phyloP scores from a whole-genome alignment of 2,329 filamentous ascomycete species.

The Cryphonectria naterciae region DNA sequence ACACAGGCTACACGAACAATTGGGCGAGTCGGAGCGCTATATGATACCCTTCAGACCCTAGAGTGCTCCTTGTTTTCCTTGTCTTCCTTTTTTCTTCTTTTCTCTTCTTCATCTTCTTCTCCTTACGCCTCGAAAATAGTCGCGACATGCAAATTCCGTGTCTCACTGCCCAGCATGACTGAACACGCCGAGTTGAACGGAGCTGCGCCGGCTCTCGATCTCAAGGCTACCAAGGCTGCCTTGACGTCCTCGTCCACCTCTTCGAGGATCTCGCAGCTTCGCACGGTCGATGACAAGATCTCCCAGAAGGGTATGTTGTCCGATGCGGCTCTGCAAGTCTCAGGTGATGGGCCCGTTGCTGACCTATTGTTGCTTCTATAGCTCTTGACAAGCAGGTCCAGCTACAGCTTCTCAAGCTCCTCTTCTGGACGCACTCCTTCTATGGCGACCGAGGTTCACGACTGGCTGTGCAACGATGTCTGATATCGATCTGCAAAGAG shows the following conservation, averaged over 20 bases:
- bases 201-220: conserved; percentile 50
- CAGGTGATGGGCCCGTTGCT: conserved; percentile 14
- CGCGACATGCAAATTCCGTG: conserved; percentile 42
- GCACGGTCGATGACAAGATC: conserved; percentile 60
- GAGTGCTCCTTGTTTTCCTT: conserved; percentile 9
- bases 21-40: conserved; percentile 17
- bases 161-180: conserved; percentile 49
- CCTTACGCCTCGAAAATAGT: conserved; percentile 15
- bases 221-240: conserved; percentile 52
- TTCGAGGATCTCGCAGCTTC: conserved; percentile 58
- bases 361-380: conserved; percentile 34
- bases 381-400: conserved; percentile 55
- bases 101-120: background rate
- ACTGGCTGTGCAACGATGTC: conserved; percentile 79
- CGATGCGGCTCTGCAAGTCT: conserved; percentile 11
- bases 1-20: conserved; percentile 17
- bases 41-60: conserved; percentile 25
- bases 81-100: background rate
- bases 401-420: conserved; percentile 65
- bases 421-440: conserved; percentile 86
- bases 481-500: conserved; percentile 65
- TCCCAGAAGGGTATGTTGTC: conserved; percentile 54
- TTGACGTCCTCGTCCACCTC: conserved; percentile 67
- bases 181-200: conserved; percentile 48
- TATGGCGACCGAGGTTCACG: conserved; percentile 87